Percentiles rank a stretch among this genome's conserved stretches.
Evolutionary conservation across 306 rosid species (phyloP).

Genomic region (Lathyrus tuberosus): DNA sequence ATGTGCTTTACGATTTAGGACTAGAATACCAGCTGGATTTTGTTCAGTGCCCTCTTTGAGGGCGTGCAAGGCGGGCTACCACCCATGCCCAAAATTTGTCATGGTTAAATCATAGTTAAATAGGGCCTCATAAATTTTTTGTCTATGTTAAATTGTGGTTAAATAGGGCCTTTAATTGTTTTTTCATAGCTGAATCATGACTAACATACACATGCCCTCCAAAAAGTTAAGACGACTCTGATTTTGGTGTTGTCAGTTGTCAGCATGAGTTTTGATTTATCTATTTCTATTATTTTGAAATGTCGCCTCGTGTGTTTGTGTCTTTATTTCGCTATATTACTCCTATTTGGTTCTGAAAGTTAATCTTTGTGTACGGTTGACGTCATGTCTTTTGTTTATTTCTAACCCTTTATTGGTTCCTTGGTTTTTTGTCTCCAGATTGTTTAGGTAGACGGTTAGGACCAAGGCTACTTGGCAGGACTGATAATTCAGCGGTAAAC

Average conservation of each 20-base stretch:
- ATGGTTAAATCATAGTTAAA: too few relatives aligned
- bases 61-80: too few relatives aligned
- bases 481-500: conserved; percentile 88
- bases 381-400: conserved; percentile 5
- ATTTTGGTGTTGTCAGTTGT: conserved; percentile 17
- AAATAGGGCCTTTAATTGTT: too few relatives aligned
- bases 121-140: too few relatives aligned
- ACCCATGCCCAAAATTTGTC: too few relatives aligned
- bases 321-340: conserved; percentile 29
- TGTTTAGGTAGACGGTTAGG: conserved; percentile 99
- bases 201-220: too few relatives aligned
- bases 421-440: conserved; percentile 58
- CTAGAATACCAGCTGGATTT: conserved; percentile 17
- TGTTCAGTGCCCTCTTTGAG: background rate
- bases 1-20: conserved; percentile 14
- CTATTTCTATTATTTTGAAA: conserved; percentile 7
- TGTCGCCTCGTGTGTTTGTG: conserved; percentile 8
- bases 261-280: conserved; percentile 14
- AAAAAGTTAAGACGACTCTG: background rate
- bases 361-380: conserved; percentile 22
- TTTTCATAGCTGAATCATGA: too few relatives aligned
- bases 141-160: too few relatives aligned
- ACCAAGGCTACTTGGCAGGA: conserved; percentile 92
- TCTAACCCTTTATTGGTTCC: conserved; percentile 39
- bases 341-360: conserved; percentile 32